Conservation (phyloP, 2,329 filamentous ascomycete genomes). For the Talaromyces sp. region DNA sequence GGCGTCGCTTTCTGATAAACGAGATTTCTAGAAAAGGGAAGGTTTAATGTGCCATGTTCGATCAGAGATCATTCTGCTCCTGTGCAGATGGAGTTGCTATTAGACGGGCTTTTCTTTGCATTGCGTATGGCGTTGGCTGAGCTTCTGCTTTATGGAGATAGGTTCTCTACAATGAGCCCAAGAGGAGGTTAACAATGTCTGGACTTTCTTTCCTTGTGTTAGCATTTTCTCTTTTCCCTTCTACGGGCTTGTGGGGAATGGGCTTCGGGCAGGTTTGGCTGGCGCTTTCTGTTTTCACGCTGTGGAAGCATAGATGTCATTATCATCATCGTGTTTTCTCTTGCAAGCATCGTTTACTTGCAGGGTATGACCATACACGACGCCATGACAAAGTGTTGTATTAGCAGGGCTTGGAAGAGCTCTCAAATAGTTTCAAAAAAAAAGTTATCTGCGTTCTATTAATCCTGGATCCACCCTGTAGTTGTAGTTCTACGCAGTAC, state of each 20-base stretch:
- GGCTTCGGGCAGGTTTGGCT: conserved; percentile 29
- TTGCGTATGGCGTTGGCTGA: conserved; percentile 44
- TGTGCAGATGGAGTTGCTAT: conserved; percentile 26
- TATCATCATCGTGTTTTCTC: conserved; percentile 25
- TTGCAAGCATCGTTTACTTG: conserved; percentile 19
- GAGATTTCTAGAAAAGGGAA: conserved; percentile 14
- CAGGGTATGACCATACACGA: conserved; percentile 4
- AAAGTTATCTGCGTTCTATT: not conserved
- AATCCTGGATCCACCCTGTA: not conserved
- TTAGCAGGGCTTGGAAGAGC: conserved; percentile 7
- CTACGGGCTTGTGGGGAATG: conserved; percentile 37
- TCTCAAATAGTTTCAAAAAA: not conserved
- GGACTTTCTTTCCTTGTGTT: conserved; percentile 21
- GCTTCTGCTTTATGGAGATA: conserved; percentile 30
- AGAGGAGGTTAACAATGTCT: conserved; percentile 28
- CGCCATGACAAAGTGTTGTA: conserved; percentile 3
- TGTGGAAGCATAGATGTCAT: conserved; percentile 27
- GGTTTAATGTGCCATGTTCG: conserved; percentile 25
- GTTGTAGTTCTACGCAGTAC: not conserved
- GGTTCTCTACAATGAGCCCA: conserved; percentile 34
- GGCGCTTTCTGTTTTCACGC: conserved; percentile 31
- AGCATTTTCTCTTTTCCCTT: conserved; percentile 25
- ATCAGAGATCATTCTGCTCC: conserved; percentile 20
- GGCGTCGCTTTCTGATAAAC: conserved; percentile 9
- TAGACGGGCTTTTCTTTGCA: conserved; percentile 37